Base-by-base conservation (phyloP, 75 land plant genomes). In the Picea glauca region DNA sequence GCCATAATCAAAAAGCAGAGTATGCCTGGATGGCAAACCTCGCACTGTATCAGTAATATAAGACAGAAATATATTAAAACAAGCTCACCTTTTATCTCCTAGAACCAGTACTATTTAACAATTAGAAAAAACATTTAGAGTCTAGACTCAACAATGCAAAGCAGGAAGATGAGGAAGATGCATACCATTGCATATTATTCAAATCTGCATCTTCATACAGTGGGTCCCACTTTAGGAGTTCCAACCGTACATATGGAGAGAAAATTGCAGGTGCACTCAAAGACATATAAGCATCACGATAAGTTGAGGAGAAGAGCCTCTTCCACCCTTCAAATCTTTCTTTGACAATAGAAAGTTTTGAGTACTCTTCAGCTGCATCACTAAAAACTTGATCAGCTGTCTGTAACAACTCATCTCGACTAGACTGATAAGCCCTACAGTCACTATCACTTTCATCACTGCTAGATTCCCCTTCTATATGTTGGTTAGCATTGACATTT, bases 361-460 rank as follows among this genome's bases (percentile, higher is more conserved):
- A 86, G 77, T 74, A 96, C 62, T 94, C 95, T 80, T 94, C 95
- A 75, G 92, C 77, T n/a, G 93, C 95, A 87, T 96, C 95, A 82
- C 98, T 85, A 76, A 92, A 94, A 58, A 96, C 80, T 46, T 86
- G 76, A 26, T 82, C 90, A 77, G 98, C 93, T 62, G 92, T 87
- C 74, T 87, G 83, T 40, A 96, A 85, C 81, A 92, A 67, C 78
- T 85, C 82, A 21, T 85, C 80, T 23, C 92, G 82, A 38, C 84
- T 83, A 14, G 98, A 92, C 61, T 84, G 75, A 72, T 87, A 96
- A 20, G 91, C 94, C 76, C 62, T 82, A 72, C 78, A 86, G 85
- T 96, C 99, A 81, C 87, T 91, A 62, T 96, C 99, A 84, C 98
- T 96, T 77, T 96, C 99, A 78, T 96, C 99, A 78, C 93, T 91